phyloP scores from a whole-genome alignment of 2,329 filamentous ascomycete genomes.

The Diaporthe vaccinii region DNA sequence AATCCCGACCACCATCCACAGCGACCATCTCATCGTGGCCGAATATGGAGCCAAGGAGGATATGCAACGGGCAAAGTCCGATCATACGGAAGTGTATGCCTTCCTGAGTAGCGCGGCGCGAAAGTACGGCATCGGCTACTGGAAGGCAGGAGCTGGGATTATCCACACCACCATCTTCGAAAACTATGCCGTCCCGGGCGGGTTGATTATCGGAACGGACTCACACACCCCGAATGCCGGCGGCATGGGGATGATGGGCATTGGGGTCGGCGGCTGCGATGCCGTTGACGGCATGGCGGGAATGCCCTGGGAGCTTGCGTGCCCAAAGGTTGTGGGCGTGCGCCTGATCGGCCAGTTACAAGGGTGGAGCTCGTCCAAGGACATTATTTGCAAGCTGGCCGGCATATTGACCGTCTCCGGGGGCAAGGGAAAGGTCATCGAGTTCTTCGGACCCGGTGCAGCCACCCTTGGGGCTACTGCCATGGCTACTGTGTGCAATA shows the following conservation, averaged over 20 bases:
- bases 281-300: conserved; percentile 98
- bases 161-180: conserved; percentile 98
- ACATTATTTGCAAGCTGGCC: conserved; percentile 86
- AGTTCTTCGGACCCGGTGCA: conserved; percentile 93
- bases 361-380: conserved; percentile 95
- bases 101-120: conserved; percentile 93
- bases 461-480: conserved; percentile 91
- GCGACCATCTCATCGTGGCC: conserved; percentile 98
- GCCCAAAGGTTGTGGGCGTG: conserved; percentile 90
- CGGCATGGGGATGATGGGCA: conserved; percentile 91
- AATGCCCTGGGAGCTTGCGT: conserved; percentile 97
- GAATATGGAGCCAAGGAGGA: conserved; percentile 90
- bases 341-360: conserved; percentile 84
- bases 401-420: conserved; percentile 92
- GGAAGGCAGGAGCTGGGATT: conserved; percentile 93
- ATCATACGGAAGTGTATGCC: conserved; percentile 97
- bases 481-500: conserved; percentile 93
- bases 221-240: conserved; percentile 97
- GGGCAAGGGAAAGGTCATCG: conserved; percentile 93
- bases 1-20: conserved; percentile 97
- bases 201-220: conserved; percentile 99
- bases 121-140: conserved; percentile 95
- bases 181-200: conserved; percentile 93
- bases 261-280: conserved; percentile 96
- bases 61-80: conserved; percentile 84